Evolutionary conservation across 2,329 filamentous ascomycete species (phyloP), one percentile per base, ranked within the genome.

Genomic region (Zalaria sp.): DNA sequence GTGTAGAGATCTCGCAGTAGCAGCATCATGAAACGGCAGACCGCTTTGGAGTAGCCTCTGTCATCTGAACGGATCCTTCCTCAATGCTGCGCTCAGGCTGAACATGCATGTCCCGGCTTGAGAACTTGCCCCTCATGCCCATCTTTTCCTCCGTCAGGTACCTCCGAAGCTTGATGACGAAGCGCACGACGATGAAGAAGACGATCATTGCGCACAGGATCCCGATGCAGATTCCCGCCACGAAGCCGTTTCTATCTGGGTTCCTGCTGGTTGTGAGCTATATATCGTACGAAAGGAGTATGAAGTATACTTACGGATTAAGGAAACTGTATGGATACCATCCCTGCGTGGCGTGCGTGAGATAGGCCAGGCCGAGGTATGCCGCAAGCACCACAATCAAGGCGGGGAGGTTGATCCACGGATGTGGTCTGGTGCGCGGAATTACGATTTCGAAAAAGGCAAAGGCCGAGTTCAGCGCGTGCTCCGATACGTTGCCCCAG

Each of bases 281-380:
- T 18, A 10, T 34, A 6, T 40, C 8, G 8, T 5, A 11, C 8
- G 10, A 34, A n/a, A 36, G n/a, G 4, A 35, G 1, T 3, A 26
- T 11, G 35, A 5, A 5, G 37, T 38, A 7, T 4, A 43, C 49
- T 43, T 40, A 52, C 50, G 77, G 69, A 56, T 93, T 71, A n/a
- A 93, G 71, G 62, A 93, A 93, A 44, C 53, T 57, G 63, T 93
- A 93, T 0, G 81, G 72, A 58, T 88, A 93, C 57, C 81, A 84
- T 3, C 74, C 74, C 57, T 86, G 68, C 0, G 77, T 79, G 4
- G 74, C 75, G 46, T 73, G 61, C 1, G 82, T 88, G 25, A 91
- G 51, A 59, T 84, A 93, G 1, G 83, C 84, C 10, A 93, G 63
- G 0, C 66, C 73, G 7, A 88, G 69, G 57, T 93, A 93, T 3